Conservation (phyloP, 257 asterid genomes). For the Eustoma russellianum region DNA sequence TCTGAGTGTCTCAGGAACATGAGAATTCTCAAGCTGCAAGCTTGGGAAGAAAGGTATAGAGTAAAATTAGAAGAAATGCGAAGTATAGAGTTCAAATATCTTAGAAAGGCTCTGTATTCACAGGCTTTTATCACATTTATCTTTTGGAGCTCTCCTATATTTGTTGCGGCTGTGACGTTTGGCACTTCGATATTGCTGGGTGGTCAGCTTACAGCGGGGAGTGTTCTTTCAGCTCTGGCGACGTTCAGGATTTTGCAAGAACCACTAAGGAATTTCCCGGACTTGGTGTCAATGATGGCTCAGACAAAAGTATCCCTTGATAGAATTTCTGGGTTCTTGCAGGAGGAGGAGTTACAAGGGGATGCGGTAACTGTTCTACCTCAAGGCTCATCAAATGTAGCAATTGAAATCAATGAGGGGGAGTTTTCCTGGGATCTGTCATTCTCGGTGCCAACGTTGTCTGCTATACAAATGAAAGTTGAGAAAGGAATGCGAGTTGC, state of each 20-base stretch:
- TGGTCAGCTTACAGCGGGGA: slow-evolving; percentile 67
- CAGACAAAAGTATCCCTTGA: slow-evolving; percentile 77
- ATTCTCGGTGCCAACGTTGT: slow-evolving; percentile 38
- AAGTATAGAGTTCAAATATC: slow-evolving; percentile 57
- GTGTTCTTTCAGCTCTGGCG: slow-evolving; percentile 71
- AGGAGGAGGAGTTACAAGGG: slow-evolving; percentile 52
- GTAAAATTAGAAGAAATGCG: slow-evolving; percentile 61
- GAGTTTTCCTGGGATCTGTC: slow-evolving; percentile 54
- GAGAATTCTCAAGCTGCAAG: slow-evolving; percentile 69
- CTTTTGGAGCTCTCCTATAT: slow-evolving; percentile 82
- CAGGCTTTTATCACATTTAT: slow-evolving; percentile 65
- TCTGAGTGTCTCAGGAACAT: slow-evolving; percentile 65
- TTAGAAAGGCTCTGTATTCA: slow-evolving; percentile 58
- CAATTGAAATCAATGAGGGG: slow-evolving; percentile 52
- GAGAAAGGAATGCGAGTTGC: slow-evolving; percentile 71
- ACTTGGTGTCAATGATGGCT: slow-evolving; percentile 78
- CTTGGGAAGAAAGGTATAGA: slow-evolving; percentile 75
- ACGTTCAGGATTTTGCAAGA: slow-evolving; percentile 71
- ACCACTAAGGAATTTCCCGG: slow-evolving; percentile 69
- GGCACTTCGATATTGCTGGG: slow-evolving; percentile 63
- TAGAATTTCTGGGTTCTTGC: slow-evolving; percentile 52
- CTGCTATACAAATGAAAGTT: slow-evolving; percentile 38
- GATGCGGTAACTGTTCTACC: slow-evolving; percentile 52
- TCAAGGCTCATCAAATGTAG: slow-evolving; percentile 32
- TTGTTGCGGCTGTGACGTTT: slow-evolving; percentile 61